Conservation (phyloP, 495 filamentous ascomycete genomes). For the Hypoxylon intermedium region DNA sequence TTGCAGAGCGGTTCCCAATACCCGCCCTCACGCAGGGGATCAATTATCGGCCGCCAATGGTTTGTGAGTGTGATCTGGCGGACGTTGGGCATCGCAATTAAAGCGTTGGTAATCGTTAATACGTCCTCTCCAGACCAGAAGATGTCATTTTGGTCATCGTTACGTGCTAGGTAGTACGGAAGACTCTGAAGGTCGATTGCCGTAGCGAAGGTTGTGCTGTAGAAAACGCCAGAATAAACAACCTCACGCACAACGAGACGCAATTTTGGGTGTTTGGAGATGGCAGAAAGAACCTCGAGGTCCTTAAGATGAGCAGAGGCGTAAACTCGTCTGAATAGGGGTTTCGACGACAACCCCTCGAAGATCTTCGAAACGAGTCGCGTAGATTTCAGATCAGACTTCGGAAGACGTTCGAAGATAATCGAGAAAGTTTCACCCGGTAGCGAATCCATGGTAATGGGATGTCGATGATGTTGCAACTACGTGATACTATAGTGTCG, state of each 20-base stretch:
- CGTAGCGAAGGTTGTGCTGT: too few species aligned
- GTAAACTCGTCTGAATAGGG: neutral
- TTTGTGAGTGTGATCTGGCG: neutral
- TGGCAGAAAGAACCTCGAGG: neutral
- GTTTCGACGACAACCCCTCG: neutral
- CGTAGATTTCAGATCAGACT: neutral
- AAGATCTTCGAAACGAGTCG: neutral
- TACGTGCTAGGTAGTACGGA: neutral
- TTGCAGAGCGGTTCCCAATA: too few species aligned
- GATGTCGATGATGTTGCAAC: too few species aligned
- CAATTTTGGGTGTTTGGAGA: neutral
- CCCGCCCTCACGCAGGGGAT: too few species aligned
- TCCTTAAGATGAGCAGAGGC: neutral
- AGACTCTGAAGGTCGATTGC: too few species aligned
- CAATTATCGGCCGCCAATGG: too few species aligned
- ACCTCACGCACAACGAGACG: neutral
- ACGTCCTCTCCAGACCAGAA: neutral
- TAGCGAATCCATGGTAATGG: too few species aligned
- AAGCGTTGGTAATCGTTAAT: neutral
- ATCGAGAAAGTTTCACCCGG: too few species aligned
- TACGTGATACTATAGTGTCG: too few species aligned
- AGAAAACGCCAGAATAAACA: neutral
- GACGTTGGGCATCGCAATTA: neutral
- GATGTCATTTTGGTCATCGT: neutral
- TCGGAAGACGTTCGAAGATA: neutral